phyloP scores from a whole-genome alignment of 345 rosid species.

The Euphorbia pulcherrima region DNA sequence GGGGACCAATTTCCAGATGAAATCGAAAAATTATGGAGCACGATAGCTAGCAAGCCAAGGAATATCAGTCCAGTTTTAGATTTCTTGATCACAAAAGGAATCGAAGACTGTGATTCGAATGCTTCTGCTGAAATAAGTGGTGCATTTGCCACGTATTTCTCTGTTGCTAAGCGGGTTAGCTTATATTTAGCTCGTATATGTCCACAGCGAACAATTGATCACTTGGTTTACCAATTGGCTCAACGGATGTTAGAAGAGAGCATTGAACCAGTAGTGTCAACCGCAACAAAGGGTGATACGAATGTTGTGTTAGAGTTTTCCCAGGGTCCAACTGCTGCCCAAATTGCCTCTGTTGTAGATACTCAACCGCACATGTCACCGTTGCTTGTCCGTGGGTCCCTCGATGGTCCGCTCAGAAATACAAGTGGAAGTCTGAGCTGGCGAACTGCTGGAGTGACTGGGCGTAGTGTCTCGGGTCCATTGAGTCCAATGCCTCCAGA shows the following conservation, averaged over 20 bases:
- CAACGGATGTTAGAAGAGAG: slow-evolving; percentile 94
- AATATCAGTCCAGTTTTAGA: slow-evolving; percentile 94
- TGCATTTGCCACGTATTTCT: slow-evolving; percentile 98
- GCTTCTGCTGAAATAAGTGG: slow-evolving; percentile 98
- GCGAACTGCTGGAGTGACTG: slow-evolving; percentile 84
- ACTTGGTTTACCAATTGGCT: slow-evolving; percentile 88
- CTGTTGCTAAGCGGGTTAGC: slow-evolving; percentile 97
- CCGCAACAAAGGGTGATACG: slow-evolving; percentile 56
- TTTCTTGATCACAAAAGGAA: slow-evolving; percentile 92
- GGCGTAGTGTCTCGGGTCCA: slow-evolving; percentile 88
- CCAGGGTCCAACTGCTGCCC: slow-evolving; percentile 83
- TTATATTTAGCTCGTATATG: slow-evolving; percentile 92
- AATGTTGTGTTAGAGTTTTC: slow-evolving; percentile 89
- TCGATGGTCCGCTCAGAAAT: slow-evolving; percentile 90
- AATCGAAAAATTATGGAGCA: slow-evolving; percentile 98
- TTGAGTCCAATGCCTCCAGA: slow-evolving; percentile 94
- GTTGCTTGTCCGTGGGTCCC: slow-evolving; percentile 88
- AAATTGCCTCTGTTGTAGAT: slow-evolving; percentile 64
- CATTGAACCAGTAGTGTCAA: slow-evolving; percentile 59
- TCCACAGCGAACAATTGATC: slow-evolving; percentile 96
- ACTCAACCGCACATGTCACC: slow-evolving; percentile 97
- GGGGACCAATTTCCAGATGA: slow-evolving; percentile 99
- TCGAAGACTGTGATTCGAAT: slow-evolving; percentile 97
- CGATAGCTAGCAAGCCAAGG: slow-evolving; percentile 92
- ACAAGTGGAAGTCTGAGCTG: slow-evolving; percentile 92